These are phyloP conservation scores for Tilletiopsis washingtonensis DNA, from an alignment of 1,284 basidiomycete species.

Conservation along the genomic window DNA sequence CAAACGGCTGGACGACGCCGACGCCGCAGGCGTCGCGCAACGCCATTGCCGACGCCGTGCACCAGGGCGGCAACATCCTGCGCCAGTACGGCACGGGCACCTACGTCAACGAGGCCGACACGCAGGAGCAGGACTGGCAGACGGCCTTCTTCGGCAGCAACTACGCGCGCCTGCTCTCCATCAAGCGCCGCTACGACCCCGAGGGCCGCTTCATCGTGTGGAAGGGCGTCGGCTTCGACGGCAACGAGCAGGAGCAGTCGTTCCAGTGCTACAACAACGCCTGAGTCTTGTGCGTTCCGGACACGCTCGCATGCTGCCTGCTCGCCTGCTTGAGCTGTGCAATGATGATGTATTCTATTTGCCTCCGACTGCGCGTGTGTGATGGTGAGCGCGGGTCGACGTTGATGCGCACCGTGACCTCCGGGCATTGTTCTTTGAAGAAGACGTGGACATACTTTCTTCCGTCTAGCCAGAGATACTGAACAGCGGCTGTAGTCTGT, in stretches of 20 bases:
- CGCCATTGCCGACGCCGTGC: slow-evolving; percentile 2
- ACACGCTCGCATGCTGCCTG: too few relatives aligned
- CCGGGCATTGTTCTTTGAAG: too few relatives aligned
- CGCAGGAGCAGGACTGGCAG: slow-evolving; percentile 10
- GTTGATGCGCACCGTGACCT: too few relatives aligned
- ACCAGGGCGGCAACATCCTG: slow-evolving; percentile 4
- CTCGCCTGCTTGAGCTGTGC: too few relatives aligned
- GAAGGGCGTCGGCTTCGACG: slow-evolving; percentile 11
- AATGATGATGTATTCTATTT: too few relatives aligned
- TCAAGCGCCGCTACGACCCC: slow-evolving; percentile 14
- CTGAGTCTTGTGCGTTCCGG: too few relatives aligned
- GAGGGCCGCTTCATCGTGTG: slow-evolving; percentile 10
- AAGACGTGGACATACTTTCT: too few relatives aligned
- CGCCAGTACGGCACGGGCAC: slow-evolving; percentile 10
- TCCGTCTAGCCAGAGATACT: too few relatives aligned
- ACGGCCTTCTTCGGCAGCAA: slow-evolving; percentile 11
- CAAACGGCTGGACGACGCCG: not conserved
- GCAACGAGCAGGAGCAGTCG: slow-evolving; percentile 4
- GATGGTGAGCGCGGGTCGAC: too few relatives aligned
- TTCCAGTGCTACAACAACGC: slow-evolving; percentile 8
- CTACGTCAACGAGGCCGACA: slow-evolving; percentile 8
- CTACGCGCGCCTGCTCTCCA: slow-evolving; percentile 3
- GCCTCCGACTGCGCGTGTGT: too few relatives aligned
- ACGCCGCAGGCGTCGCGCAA: not conserved
- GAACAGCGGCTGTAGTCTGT: too few relatives aligned